Percentiles rank a stretch among this genome's conserved stretches.
Conservation (phyloP, 2,329 filamentous ascomycete genomes). For the Exophiala dermatitidis region DNA sequence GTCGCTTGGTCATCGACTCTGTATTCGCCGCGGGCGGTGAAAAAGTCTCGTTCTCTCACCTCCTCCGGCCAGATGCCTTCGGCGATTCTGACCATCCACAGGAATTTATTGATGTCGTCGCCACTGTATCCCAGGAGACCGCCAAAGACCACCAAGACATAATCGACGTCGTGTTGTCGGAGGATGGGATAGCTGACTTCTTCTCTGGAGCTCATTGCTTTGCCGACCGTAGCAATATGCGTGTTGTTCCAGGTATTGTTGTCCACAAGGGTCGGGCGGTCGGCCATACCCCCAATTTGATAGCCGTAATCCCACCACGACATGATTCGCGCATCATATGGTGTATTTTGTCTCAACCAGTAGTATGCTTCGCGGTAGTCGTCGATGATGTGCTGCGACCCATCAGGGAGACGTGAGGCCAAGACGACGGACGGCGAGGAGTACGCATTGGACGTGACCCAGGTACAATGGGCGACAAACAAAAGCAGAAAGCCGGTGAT, state of each 20-base stretch:
- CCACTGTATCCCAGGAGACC: constrained; percentile 94
- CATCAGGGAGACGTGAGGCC: constrained; percentile 84
- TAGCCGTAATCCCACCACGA: constrained; percentile 99
- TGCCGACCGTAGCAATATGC: constrained; percentile 96
- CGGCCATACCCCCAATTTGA: constrained; percentile 98
- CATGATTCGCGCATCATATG: constrained; percentile 95
- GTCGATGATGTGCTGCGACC: constrained; percentile 96
- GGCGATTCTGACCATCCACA: constrained; percentile 99
- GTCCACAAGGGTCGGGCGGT: constrained; percentile 91
- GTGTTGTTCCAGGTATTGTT: constrained; percentile 99
- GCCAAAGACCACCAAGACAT: constrained; percentile 95
- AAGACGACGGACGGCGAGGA: constrained; percentile 96
- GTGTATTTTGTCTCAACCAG: constrained; percentile 96
- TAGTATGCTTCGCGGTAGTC: constrained; percentile 99
- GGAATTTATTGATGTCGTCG: constrained; percentile 99
- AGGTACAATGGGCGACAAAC: constrained; percentile 96
- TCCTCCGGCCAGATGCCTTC: constrained; percentile 99
- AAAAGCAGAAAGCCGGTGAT: constrained; percentile 76
- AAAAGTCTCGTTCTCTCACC: constrained; percentile 93
- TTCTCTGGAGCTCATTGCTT: constrained; percentile 95
- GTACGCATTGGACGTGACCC: constrained; percentile 98
- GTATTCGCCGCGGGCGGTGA: constrained; percentile 90
- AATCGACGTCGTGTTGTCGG: constrained; percentile 96
- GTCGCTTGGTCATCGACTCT: constrained; percentile 88
- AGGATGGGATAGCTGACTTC: constrained; percentile 99